Base-by-base conservation (phyloP, 2,329 filamentous ascomycete genomes). In the Ophiostoma sp. region DNA sequence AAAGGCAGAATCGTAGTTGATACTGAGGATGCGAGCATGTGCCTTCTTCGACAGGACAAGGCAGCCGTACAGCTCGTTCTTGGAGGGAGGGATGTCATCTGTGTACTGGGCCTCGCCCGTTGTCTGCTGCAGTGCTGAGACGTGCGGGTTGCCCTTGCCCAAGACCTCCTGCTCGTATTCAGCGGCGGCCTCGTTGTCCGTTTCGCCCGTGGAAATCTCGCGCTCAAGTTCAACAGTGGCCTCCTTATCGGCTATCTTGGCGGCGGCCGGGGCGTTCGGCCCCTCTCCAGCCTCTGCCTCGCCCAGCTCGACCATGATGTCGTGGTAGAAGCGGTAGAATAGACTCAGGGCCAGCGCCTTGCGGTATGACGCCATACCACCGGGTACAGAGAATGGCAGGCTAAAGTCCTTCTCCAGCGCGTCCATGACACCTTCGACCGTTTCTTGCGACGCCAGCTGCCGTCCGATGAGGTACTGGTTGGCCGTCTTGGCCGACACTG, bases 311-410 rank as follows among this genome's bases (percentile, higher is more conserved):
- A 86, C 83, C 58, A 97, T 82, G 0, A 94, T 85, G 71, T 98
- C 94, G 74, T 98, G 91, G 76, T 97, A 98, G 78, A 97, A 99
- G 52, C 93, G 89, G 78, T 98, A 98, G 79, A 98, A 98, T 83
- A 99, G 96, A 2, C 93, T 89, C 66, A 98, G 81, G 0, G 95
- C 94, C 8, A 99, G 81, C 0, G 93, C 91, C 76, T 95, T 96
- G 41, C 95, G 84, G 76, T 98, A 99, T 0, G 93, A 96, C 0
- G 95, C 94, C 95, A 99, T 99, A 49, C 95, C 95, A 72, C 95
- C 95, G 0, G 94, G 95, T 0, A 99, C 95, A 67, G 93, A 89
- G 74, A 96, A 98, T 4, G 86, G 84, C 42, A 99, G 83, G 76
- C 96, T 87, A 75, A 99, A 99, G 75, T 98, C 95, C 66, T 86